Evolutionary conservation across 768 basidiomycete species (phyloP).

Genomic region (Rhodotorula diobovata): DNA sequence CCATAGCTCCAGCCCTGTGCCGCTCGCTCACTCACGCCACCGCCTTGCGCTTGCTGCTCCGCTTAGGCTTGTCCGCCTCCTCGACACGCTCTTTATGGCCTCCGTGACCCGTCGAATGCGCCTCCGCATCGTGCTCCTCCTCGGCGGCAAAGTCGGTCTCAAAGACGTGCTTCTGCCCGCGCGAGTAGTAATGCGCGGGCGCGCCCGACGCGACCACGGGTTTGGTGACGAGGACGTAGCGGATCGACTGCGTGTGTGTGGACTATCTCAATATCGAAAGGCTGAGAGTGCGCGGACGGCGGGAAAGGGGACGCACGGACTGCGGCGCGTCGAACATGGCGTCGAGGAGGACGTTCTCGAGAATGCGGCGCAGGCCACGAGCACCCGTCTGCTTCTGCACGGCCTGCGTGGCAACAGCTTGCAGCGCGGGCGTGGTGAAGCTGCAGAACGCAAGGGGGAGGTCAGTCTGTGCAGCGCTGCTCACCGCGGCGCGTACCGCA

Average conservation of each 20-base stretch:
- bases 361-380: constrained; percentile 78
- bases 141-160: constrained; percentile 30
- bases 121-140: neutral
- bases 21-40: neutral
- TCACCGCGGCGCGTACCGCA: too few relatives aligned
- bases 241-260: constrained; percentile 18
- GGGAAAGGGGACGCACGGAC: constrained; percentile 1
- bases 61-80: neutral
- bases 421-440: constrained; percentile 74
- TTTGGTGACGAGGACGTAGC: constrained; percentile 32
- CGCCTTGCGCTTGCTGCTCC: neutral
- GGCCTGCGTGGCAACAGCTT: constrained; percentile 75
- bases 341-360: constrained; percentile 79
- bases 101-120: constrained; percentile 37
- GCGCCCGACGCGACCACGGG: neutral
- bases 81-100: neutral
- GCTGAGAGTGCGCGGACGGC: constrained; percentile 52
- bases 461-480: neutral
- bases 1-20: too few relatives aligned
- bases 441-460: constrained; percentile 43
- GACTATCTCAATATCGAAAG: neutral
- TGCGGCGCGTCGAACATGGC: constrained; percentile 65
- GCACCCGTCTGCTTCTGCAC: constrained; percentile 81
- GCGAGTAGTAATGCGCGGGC: constrained; percentile 24
- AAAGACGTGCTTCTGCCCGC: constrained; percentile 40